A percentile compares a stretch with the other conserved stretches of the same genome.
phyloP scores from a whole-genome alignment of 805 yeast genomes.

The Zygosaccharomyces bailii region DNA sequence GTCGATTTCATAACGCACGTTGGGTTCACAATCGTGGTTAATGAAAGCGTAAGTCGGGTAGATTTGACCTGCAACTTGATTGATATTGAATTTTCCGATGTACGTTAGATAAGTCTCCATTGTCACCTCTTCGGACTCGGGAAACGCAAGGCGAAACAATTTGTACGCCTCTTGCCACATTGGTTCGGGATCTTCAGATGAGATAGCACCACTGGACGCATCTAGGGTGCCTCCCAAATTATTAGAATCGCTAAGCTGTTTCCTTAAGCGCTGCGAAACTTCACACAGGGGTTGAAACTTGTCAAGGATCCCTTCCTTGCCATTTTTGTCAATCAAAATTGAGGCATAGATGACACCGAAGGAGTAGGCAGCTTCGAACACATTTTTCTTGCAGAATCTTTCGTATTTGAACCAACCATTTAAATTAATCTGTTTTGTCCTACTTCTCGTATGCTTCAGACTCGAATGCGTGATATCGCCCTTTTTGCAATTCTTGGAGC shows the following conservation, averaged over 20 bases:
- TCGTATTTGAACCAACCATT: slow-evolving; percentile 54
- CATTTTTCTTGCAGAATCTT: slow-evolving; percentile 57
- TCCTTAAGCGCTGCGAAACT: slow-evolving; percentile 63
- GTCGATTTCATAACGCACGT: slow-evolving; percentile 50
- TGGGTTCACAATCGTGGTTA: slow-evolving; percentile 76
- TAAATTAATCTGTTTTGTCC: slow-evolving; percentile 39
- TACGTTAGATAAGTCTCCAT: slow-evolving; percentile 56
- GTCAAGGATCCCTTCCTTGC: slow-evolving; percentile 38
- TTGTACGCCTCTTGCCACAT: slow-evolving; percentile 59
- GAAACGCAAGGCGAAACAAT: slow-evolving; percentile 49
- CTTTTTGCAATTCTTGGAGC: slow-evolving; percentile 59
- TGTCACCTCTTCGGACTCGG: slow-evolving; percentile 33
- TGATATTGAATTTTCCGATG: slow-evolving; percentile 72
- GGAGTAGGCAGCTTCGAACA: slow-evolving; percentile 68
- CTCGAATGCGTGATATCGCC: slow-evolving; percentile 50
- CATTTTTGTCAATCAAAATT: slow-evolving; percentile 22
- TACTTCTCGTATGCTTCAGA: slow-evolving; percentile 49
- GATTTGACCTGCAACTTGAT: slow-evolving; percentile 62
- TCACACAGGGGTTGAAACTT: slow-evolving; percentile 63
- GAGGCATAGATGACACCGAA: slow-evolving; percentile 55
- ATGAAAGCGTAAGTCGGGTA: slow-evolving; percentile 64
- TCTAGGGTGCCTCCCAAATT: slow-evolving; percentile 43
- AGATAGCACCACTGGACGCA: slow-evolving; percentile 43
- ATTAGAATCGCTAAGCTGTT: slow-evolving; percentile 54
- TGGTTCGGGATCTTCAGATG: slow-evolving; percentile 27